Conservation (phyloP, 2,329 filamentous ascomycete genomes). For the Pseudocercospora vitis region DNA sequence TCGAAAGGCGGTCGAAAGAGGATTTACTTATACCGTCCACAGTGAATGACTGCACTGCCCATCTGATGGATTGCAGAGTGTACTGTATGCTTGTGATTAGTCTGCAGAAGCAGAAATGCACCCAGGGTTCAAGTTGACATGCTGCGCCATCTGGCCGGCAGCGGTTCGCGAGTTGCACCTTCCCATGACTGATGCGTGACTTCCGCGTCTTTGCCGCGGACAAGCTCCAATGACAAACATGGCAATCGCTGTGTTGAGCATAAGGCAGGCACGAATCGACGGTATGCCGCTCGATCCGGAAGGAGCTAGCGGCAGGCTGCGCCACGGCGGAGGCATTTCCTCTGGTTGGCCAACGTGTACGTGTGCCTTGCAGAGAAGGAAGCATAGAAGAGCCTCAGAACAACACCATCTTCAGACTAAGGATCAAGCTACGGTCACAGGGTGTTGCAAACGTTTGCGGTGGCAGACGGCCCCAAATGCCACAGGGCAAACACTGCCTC, state of each 20-base stretch:
- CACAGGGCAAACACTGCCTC: slow-evolving; percentile 5
- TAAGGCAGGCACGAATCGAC: not conserved
- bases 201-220: not conserved
- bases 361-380: not conserved
- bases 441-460: not conserved
- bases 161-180: not conserved
- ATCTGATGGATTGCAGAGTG: not conserved
- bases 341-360: too few species aligned
- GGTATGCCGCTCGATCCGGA: not conserved
- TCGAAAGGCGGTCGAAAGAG: not conserved
- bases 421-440: not conserved
- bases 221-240: not conserved
- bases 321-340: not conserved
- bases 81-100: not conserved
- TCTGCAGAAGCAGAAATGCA: not conserved
- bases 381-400: not conserved
- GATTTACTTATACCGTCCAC: not conserved
- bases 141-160: not conserved
- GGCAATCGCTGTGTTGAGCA: not conserved
- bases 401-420: not conserved
- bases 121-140: not conserved
- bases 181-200: not conserved
- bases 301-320: slow-evolving; percentile 1
- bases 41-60: slow-evolving; percentile 6
- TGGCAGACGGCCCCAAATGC: slow-evolving; percentile 1